Evolutionary conservation across 257 asterid genomes (phyloP).

Genomic region (Striga asiatica): DNA sequence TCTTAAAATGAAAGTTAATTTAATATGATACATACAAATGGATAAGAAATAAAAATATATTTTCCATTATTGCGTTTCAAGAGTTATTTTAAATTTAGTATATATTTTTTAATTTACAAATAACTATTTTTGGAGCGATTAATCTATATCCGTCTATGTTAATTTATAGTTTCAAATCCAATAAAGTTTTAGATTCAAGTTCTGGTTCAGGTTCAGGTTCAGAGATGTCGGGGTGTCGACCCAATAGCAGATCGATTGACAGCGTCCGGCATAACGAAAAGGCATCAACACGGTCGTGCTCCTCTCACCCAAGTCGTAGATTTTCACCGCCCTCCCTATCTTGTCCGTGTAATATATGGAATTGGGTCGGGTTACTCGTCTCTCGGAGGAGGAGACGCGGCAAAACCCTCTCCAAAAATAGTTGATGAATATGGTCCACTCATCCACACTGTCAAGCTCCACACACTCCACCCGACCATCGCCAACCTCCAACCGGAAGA

Average conservation of each 20-base stretch:
- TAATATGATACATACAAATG: too few species aligned
- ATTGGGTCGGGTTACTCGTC: background rate
- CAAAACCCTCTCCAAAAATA: background rate
- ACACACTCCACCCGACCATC: background rate
- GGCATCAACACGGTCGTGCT: background rate
- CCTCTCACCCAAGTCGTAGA: background rate
- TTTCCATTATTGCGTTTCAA: too few species aligned
- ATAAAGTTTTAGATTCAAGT: too few species aligned
- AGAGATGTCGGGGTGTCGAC: background rate
- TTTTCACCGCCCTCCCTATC: background rate
- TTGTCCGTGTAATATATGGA: background rate
- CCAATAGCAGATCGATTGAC: background rate
- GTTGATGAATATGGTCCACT: background rate
- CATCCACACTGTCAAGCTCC: background rate
- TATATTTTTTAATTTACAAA: too few species aligned
- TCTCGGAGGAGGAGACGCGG: background rate
- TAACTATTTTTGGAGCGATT: too few species aligned
- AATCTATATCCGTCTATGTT: too few species aligned
- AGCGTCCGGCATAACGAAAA: background rate
- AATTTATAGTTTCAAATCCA: too few species aligned
- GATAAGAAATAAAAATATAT: too few species aligned
- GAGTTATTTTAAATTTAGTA: too few species aligned
- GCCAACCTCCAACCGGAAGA: background rate
- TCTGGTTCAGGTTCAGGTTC: too few species aligned
- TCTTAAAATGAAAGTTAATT: too few species aligned